A percentile compares a stretch with the other conserved stretches of the same genome.
Evolutionary conservation across 352 stramenopile genomes (phyloP).

Genomic region (Phytophthora vignae): DNA sequence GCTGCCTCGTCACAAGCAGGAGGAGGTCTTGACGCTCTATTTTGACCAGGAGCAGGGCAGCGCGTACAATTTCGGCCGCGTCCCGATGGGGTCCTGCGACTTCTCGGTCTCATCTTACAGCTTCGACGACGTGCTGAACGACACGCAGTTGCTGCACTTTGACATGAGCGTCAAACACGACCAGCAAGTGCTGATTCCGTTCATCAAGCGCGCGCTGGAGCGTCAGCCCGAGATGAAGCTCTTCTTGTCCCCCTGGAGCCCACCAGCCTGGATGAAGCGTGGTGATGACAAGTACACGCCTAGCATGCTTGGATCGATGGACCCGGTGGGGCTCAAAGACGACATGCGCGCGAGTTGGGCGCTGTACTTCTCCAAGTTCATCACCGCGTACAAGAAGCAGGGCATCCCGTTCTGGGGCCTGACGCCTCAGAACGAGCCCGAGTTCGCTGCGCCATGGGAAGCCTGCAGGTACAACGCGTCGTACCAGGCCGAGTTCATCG

Average conservation of each 20-base stretch:
- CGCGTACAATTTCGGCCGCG: constrained; percentile 89
- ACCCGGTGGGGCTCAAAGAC: constrained; percentile 60
- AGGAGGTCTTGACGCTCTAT: constrained; percentile 89
- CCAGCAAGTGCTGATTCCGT: constrained; percentile 82
- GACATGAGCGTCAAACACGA: constrained; percentile 80
- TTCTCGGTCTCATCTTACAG: constrained; percentile 90
- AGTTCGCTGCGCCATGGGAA: constrained; percentile 79
- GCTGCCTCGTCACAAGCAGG: constrained; percentile 77
- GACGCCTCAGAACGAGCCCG: constrained; percentile 92
- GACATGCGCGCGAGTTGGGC: constrained; percentile 80
- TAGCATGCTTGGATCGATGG: constrained; percentile 70
- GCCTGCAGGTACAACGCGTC: constrained; percentile 62
- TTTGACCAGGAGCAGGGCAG: constrained; percentile 85
- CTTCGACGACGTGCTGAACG: constrained; percentile 83
- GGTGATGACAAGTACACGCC: constrained; percentile 49
- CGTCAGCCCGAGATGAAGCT: constrained; percentile 80
- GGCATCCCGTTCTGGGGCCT: constrained; percentile 89
- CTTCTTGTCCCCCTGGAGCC: constrained; percentile 90
- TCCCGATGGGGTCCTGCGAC: constrained; percentile 93
- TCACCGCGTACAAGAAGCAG: constrained; percentile 90
- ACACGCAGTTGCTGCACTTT: constrained; percentile 83
- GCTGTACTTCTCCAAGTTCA: constrained; percentile 93
- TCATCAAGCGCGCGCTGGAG: constrained; percentile 75
- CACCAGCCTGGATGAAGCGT: constrained; percentile 91
- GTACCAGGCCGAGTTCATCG: constrained; percentile 80